Evolutionary conservation across 257 asterid species (phyloP), one percentile per base, ranked within the genome.

Genomic region (Cinchona pubescens): DNA sequence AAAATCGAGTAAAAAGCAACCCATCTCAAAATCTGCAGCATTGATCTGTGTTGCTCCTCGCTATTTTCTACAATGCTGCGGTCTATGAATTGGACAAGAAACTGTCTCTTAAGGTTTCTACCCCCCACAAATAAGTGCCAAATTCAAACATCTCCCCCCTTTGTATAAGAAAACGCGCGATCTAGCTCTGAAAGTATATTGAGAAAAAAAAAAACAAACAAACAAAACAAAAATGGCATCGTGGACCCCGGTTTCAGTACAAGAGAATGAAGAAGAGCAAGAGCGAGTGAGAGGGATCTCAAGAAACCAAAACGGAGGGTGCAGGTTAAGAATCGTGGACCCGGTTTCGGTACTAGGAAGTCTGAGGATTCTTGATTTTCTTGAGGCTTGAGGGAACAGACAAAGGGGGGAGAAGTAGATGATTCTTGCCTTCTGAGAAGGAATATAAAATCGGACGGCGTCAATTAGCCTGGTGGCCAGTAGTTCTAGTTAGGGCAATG

Each of bases 11-110:
- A 85, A 80, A 75, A 71, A 64, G 78, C 78, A 37, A 84, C 76
- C 49, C 76, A 76, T 61, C 78, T 75, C 82, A 79, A 74, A 80
- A 80, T 80, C 88, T 79, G 88, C 96, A 91, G 87, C 82, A 78
- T 87, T 83, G 96, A 88, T 86, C 87, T 73, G 69, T 76, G 40
- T 62, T 53, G 13, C 37, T n/a, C 72, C 37, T n/a, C 72, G 82
- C 42, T 65, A 70, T 34, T 72, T 74, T 35, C 72, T 66, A 64
- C 27, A 85, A 88, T 88, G 93, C 27, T n/a, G n/a, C n/a, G 30
- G 76, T 73, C 74, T 68, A 56, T 18, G 82, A 58, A 56, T 74
- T 29, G 70, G 69, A 14, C 62, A 68, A 55, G 19, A 70, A 63
- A 72, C 34, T 83, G 81, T 75, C 69, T 32, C 25, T 46, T 30